Conservation (phyloP, 306 rosid species). For the Macrotyloma uniflorum region DNA sequence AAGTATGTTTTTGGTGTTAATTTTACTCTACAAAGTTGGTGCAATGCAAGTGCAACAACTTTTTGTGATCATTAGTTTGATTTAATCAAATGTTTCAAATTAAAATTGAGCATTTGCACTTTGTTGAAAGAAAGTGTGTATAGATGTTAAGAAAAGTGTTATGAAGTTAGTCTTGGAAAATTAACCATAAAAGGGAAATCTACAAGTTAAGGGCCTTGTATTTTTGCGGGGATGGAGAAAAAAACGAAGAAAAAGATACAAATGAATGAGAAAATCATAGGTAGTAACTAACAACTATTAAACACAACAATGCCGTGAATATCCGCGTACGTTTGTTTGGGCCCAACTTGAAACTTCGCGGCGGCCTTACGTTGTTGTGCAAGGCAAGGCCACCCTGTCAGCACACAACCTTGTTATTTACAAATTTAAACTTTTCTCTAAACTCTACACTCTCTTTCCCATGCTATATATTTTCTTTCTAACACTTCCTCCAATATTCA, state of each 20-base stretch:
- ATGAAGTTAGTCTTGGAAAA: too few species aligned
- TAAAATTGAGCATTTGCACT: too few species aligned
- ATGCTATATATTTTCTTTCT: slow-evolving; percentile 8
- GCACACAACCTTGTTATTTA: slow-evolving; percentile 30
- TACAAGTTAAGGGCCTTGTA: too few species aligned
- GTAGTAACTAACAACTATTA: not conserved
- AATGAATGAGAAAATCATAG: not conserved
- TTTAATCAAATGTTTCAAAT: too few species aligned
- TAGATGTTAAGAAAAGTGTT: too few species aligned
- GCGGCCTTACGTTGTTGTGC: slow-evolving; percentile 6
- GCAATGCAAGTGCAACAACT: too few species aligned
- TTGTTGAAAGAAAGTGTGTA: too few species aligned
- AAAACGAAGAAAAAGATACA: not conserved
- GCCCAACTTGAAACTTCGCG: slow-evolving; percentile 36
- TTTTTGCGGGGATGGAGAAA: too few species aligned
- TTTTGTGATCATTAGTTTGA: too few species aligned
- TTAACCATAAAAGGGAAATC: too few species aligned
- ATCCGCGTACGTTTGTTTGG: slow-evolving; percentile 22
- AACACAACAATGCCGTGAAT: slow-evolving; percentile 19
- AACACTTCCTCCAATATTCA: not conserved
- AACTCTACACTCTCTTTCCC: not conserved
- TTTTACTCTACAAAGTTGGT: too few species aligned
- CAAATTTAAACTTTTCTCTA: slow-evolving; percentile 5
- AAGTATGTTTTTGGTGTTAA: too few species aligned
- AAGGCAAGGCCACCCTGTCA: not conserved